Percentiles rank a stretch among this genome's conserved stretches.
phyloP scores from a whole-genome alignment of 2,329 filamentous ascomycete species.

The Apiospora arundinis region DNA sequence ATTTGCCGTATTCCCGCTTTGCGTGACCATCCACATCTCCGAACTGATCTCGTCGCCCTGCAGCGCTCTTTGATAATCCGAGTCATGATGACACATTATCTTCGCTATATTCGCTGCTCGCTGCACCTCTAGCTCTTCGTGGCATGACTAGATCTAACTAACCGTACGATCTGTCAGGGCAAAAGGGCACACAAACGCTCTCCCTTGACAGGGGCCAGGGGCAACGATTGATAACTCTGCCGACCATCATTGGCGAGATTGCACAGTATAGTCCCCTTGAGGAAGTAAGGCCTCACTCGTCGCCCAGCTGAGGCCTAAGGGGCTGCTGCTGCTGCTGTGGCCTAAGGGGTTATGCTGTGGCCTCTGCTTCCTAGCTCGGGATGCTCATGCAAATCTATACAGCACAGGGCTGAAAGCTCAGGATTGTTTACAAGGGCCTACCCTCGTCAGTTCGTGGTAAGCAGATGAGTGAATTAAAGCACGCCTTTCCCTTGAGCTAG shows the following conservation, averaged over 20 bases:
- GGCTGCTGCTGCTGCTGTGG: neutral
- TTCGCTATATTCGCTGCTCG: neutral
- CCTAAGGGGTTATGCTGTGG: neutral
- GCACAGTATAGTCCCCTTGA: neutral
- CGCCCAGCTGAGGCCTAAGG: neutral
- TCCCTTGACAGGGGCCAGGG: neutral
- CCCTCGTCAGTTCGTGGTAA: neutral
- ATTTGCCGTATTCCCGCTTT: neutral
- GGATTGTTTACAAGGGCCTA: neutral
- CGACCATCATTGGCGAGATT: neutral
- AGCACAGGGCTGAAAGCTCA: neutral
- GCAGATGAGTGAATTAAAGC: slow-evolving; percentile 7
- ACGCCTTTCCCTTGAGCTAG: neutral
- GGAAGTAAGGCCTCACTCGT: neutral
- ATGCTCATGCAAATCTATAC: neutral
- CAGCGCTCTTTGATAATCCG: neutral
- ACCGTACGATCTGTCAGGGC: neutral
- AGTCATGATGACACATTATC: neutral
- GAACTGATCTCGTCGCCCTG: neutral
- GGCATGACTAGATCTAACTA: neutral
- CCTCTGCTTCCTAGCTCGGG: neutral
- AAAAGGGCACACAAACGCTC: neutral
- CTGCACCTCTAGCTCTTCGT: neutral
- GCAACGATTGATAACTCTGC: neutral
- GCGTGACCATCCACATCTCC: neutral